These are phyloP conservation scores for Chaetomiaceae sp. DNA, from an alignment of 2,329 filamentous ascomycete species.

Conservation along the genomic window DNA sequence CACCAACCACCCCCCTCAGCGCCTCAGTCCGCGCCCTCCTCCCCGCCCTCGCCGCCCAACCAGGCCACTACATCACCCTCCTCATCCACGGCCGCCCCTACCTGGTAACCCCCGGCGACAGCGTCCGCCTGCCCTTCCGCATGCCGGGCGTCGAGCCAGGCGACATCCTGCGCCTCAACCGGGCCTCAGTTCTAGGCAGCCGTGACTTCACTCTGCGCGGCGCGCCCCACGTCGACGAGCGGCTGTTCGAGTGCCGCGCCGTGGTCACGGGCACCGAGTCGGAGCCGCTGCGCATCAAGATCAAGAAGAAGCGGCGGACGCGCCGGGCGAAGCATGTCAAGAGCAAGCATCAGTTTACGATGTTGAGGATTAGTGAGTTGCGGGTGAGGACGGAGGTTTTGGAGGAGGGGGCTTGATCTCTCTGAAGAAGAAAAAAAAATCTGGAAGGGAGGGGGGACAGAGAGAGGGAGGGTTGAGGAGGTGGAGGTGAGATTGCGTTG, in stretches of 20 bases:
- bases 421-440: too few relatives aligned
- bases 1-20: slow-evolving; percentile 37
- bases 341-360: slow-evolving; percentile 89
- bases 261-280: slow-evolving; percentile 79
- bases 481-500: too few relatives aligned
- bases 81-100: slow-evolving; percentile 78
- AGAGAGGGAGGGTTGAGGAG: background rate
- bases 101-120: slow-evolving; percentile 72
- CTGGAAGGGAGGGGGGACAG: background rate
- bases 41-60: slow-evolving; percentile 67
- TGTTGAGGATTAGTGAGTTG: slow-evolving; percentile 78
- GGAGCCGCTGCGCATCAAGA: slow-evolving; percentile 69
- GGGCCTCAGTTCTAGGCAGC: slow-evolving; percentile 75
- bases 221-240: slow-evolving; percentile 74
- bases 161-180: slow-evolving; percentile 82
- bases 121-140: slow-evolving; percentile 70
- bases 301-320: slow-evolving; percentile 78
- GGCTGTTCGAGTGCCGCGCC: slow-evolving; percentile 78
- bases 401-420: slow-evolving; percentile 6
- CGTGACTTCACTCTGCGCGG: slow-evolving; percentile 88
- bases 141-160: slow-evolving; percentile 74
- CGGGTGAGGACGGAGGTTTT: slow-evolving; percentile 46
- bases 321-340: slow-evolving; percentile 67
- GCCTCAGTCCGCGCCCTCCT: slow-evolving; percentile 57
- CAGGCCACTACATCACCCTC: slow-evolving; percentile 70